Conservation (phyloP, 1,284 basidiomycete species). For the Afroboletus lepidellus region DNA sequence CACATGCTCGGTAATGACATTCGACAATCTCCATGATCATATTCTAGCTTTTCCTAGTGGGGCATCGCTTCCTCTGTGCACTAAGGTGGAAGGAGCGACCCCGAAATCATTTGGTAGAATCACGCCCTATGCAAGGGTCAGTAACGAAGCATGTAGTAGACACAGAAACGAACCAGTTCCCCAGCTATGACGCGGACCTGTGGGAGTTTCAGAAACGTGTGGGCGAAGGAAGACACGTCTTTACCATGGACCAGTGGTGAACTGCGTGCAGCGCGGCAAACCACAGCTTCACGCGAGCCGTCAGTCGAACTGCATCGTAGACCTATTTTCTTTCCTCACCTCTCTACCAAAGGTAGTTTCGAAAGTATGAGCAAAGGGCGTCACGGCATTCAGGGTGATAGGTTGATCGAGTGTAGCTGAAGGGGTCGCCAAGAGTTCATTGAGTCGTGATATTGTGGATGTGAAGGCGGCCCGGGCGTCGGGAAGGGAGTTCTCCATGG, state of each 20-base stretch:
- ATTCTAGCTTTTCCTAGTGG: slow-evolving; percentile 46
- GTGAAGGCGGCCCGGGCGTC: slow-evolving; percentile 58
- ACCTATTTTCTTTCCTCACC: slow-evolving; percentile 40
- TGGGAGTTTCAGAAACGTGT: slow-evolving; percentile 11
- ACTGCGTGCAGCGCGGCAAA: slow-evolving; percentile 81
- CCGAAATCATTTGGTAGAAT: slow-evolving; percentile 71
- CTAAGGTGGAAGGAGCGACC: slow-evolving; percentile 77
- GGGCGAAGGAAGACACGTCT: slow-evolving; percentile 20
- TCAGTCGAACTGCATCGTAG: slow-evolving; percentile 7
- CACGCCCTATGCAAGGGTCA: slow-evolving; percentile 48
- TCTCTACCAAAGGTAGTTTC: slow-evolving; percentile 80
- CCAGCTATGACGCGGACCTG: slow-evolving; percentile 78
- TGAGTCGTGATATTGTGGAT: slow-evolving; percentile 56
- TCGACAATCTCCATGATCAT: slow-evolving; percentile 19
- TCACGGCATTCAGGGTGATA: slow-evolving; percentile 73
- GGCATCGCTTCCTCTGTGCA: slow-evolving; percentile 56
- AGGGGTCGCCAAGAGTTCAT: slow-evolving; percentile 44
- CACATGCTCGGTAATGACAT: slow-evolving; percentile 11
- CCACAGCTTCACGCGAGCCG: slow-evolving; percentile 61
- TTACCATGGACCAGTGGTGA: slow-evolving; percentile 83
- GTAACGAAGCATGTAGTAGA: slow-evolving; percentile 6
- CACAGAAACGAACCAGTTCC: slow-evolving; percentile 56
- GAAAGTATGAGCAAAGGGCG: slow-evolving; percentile 71
- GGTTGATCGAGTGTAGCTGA: slow-evolving; percentile 48
- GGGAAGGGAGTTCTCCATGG: slow-evolving; percentile 69